Evolutionary conservation across 2,329 filamentous ascomycete genomes (phyloP), one percentile per base, ranked within the genome.

Genomic region (Metarhizium rileyi): DNA sequence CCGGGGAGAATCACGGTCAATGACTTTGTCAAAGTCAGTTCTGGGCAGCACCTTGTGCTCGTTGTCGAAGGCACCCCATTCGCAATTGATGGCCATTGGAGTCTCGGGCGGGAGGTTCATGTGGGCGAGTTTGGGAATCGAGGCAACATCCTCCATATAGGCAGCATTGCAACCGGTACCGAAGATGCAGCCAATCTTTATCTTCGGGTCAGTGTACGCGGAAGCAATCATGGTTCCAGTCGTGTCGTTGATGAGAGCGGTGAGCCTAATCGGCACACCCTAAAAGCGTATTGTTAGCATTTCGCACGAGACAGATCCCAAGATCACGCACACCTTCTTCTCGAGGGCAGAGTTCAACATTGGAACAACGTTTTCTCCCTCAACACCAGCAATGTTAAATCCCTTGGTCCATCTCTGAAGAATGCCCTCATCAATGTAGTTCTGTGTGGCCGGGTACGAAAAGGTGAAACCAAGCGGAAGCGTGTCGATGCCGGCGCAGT

Each of bases 161-260:
- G 93, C 93, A 38, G 91, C 93, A 63, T 98, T 98, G 73, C 93
- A 96, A 52, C 93, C 93, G 12, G 93, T 98, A 60, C 93, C 93
- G 62, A 98, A 98, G 64, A 98, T 98, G 70, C 91, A 96, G 50
- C 93, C 93, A 61, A 97, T 93, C 71, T 83, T 90, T 80, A 96
- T 94, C 58, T 84, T 81, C 43, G 84, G 74, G 65, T 98, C 90
- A n/a, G 91, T 97, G 71, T 98, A 98, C 27, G 89, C 86, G 25
- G 91, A 97, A 53, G 93, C 93, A 62, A 98, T 95, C 61, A 98
- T 75, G 28, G 93, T 98, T 61, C 93, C 93, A 18, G 91, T 97
- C 44, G 93, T 98, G 67, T 98, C 93, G 67, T 98, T 98, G 71
- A 97, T 93, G 66, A 98, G 71, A 33, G 93, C 93, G 23, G 86